These are phyloP conservation scores for Trichomonas gallinae DNA, from an alignment of 208 protist genomes.

Conservation along the genomic window DNA sequence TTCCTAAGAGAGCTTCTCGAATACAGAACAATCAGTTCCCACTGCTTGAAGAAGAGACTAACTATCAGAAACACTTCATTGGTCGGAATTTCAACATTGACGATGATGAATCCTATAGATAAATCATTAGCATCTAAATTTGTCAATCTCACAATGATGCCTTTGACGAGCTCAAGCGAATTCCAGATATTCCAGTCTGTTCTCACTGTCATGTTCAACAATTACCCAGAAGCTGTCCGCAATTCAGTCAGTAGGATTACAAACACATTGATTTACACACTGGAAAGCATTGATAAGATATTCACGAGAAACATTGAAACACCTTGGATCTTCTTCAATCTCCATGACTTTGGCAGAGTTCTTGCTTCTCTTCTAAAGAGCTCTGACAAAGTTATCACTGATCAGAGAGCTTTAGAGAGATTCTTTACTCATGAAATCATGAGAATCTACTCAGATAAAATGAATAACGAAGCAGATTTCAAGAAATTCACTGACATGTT, in stretches of 20 bases:
- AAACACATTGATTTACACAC: conserved; percentile 42
- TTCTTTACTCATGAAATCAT: conserved; percentile 83
- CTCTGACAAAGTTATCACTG: background rate
- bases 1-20: conserved; percentile 34
- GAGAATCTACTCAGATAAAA: conserved; percentile 82
- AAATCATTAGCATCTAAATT: background rate
- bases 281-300: conserved; percentile 10
- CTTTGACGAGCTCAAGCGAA: background rate
- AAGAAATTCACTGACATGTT: conserved; percentile 55
- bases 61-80: conserved; percentile 29
- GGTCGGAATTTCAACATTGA: background rate
- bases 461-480: conserved; percentile 71
- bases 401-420: conserved; percentile 39
- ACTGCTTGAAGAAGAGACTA: conserved; percentile 33
- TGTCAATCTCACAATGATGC: background rate
- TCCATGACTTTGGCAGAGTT: conserved; percentile 83
- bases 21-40: background rate
- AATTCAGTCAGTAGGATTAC: conserved; percentile 18
- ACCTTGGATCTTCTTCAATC: conserved; percentile 91
- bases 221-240: background rate
- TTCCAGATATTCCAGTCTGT: background rate
- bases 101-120: background rate
- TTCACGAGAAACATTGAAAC: conserved; percentile 66
- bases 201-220: background rate
- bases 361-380: conserved; percentile 14